A percentile compares a stretch with the other conserved stretches of the same genome.
Conservation (phyloP, 108 stramenopile genomes). For the Fragilariopsis cylindrus region DNA sequence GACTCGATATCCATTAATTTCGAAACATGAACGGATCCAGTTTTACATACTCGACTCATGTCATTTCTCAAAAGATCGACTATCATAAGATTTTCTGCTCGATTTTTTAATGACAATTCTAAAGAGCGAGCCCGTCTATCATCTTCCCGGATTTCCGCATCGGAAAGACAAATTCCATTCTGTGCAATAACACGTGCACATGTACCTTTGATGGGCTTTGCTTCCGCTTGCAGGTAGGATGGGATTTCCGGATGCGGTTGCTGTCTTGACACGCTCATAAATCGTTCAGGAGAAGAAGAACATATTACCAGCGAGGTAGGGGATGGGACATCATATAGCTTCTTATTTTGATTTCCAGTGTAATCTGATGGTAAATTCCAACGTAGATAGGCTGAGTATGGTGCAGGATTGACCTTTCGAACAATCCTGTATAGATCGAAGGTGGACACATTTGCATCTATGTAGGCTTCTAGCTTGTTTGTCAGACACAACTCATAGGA, state of each 20-base stretch:
- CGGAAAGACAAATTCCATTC: conserved; percentile 36
- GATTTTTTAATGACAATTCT: conserved; percentile 72
- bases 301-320: conserved; percentile 73
- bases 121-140: conserved; percentile 46
- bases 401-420: conserved; percentile 88
- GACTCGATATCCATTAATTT: conserved; percentile 93
- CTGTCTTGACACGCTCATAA: conserved; percentile 67
- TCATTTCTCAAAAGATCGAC: conserved; percentile 97
- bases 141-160: conserved; percentile 53
- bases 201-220: conserved; percentile 98
- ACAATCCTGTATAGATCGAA: conserved; percentile 74
- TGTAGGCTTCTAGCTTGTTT: conserved; percentile 69
- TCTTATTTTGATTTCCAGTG: background rate
- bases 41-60: conserved; percentile 86
- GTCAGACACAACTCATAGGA: conserved; percentile 95
- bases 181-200: conserved; percentile 46
- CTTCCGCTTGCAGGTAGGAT: conserved; percentile 66
- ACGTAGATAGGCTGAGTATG: conserved; percentile 84
- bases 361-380: conserved; percentile 23
- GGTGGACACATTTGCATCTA: conserved; percentile 28
- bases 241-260: conserved; percentile 15
- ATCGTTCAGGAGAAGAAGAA: conserved; percentile 95
- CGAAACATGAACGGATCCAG: conserved; percentile 90
- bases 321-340: background rate
- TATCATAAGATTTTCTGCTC: conserved; percentile 98